These are phyloP conservation scores for Suhomyces sp. DNA, from an alignment of 805 yeast species.

Conservation along the genomic window DNA sequence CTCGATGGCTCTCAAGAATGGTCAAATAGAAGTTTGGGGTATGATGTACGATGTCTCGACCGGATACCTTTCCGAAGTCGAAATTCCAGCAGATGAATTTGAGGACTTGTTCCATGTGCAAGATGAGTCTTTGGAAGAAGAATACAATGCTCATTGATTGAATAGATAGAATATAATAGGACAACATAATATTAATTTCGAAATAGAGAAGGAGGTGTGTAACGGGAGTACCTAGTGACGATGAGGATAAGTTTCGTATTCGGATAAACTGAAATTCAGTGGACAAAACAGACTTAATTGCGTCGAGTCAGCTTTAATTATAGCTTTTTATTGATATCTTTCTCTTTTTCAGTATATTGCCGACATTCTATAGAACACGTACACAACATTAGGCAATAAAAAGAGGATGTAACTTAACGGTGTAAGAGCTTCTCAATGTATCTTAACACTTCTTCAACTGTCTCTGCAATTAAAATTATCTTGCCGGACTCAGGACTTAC, in stretches of 20 bases:
- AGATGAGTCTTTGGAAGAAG: conserved; percentile 22
- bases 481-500: conserved; percentile 63
- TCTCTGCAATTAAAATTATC: conserved; percentile 65
- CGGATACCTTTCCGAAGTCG: conserved; percentile 53
- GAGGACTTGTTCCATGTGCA: conserved; percentile 38
- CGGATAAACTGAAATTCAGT: background rate
- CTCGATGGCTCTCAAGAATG: conserved; percentile 56
- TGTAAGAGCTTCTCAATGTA: conserved; percentile 52
- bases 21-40: conserved; percentile 76
- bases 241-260: background rate
- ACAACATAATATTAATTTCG: background rate
- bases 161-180: background rate
- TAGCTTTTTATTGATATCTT: background rate
- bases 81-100: conserved; percentile 40
- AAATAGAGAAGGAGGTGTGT: background rate
- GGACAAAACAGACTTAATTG: background rate
- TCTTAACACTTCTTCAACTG: conserved; percentile 65
- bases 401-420: background rate
- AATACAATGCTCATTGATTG: conserved; percentile 19
- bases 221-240: background rate
- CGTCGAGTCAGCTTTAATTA: background rate
- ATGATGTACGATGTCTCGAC: conserved; percentile 78
- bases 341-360: background rate
- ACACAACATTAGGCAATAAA: background rate
- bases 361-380: background rate